Evolutionary conservation across 2,329 filamentous ascomycete species (phyloP).

Genomic region (Arthrobotrys iridis): DNA sequence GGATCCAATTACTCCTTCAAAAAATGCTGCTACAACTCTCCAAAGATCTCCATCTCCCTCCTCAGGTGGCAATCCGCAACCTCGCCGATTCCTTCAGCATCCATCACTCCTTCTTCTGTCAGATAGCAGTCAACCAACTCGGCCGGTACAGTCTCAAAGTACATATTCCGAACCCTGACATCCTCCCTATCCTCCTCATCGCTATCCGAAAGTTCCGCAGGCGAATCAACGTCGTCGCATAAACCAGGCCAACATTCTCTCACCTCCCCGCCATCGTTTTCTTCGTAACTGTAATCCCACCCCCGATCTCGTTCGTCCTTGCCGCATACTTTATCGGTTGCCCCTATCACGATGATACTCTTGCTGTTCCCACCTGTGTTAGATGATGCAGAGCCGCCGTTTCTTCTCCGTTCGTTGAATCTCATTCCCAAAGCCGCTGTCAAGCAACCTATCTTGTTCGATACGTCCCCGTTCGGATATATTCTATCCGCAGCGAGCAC

Average conservation of each 20-base stretch:
- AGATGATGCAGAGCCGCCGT: not conserved
- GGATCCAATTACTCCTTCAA: not conserved
- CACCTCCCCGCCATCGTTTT: slow-evolving; percentile 45
- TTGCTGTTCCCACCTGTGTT: slow-evolving; percentile 5
- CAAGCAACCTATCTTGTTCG: slow-evolving; percentile 49
- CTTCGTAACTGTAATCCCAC: slow-evolving; percentile 54
- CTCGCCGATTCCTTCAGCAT: slow-evolving; percentile 41
- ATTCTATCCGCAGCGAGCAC: slow-evolving; percentile 50
- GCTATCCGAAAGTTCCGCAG: slow-evolving; percentile 7
- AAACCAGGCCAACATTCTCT: slow-evolving; percentile 42
- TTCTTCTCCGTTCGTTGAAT: slow-evolving; percentile 31
- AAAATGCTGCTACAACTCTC: slow-evolving; percentile 12
- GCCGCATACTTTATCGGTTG: slow-evolving; percentile 47
- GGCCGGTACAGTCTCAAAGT: slow-evolving; percentile 49
- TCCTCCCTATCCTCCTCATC: slow-evolving; percentile 13
- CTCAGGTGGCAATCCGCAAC: slow-evolving; percentile 41
- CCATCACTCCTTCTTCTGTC: slow-evolving; percentile 46
- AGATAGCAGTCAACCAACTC: slow-evolving; percentile 52
- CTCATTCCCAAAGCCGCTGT: slow-evolving; percentile 44
- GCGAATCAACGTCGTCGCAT: slow-evolving; percentile 20
- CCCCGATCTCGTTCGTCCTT: slow-evolving; percentile 49
- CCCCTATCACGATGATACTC: slow-evolving; percentile 48
- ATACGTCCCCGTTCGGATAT: slow-evolving; percentile 53
- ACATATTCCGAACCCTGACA: slow-evolving; percentile 50
- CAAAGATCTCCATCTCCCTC: slow-evolving; percentile 49